A percentile compares a stretch with the other conserved stretches of the same genome.
Conservation (phyloP, 1,284 basidiomycete genomes). For the Abortiporus biennis region DNA sequence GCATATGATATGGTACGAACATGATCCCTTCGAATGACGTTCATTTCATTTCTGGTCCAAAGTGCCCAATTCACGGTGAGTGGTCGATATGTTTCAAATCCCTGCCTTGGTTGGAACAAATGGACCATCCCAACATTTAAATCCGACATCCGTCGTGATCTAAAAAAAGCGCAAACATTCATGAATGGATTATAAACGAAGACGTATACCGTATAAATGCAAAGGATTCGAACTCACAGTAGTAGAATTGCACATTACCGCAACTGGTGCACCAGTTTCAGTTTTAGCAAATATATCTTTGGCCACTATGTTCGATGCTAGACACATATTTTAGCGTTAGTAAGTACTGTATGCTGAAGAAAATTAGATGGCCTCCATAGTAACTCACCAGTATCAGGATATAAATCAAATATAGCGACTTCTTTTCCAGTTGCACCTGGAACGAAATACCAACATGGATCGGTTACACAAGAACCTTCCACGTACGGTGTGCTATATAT, state of each 20-base stretch:
- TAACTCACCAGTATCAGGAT: conserved; percentile 44
- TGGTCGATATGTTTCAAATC: too few species aligned
- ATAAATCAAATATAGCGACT: conserved; percentile 51
- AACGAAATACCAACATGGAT: conserved; percentile 55
- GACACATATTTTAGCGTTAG: conserved; percentile 2
- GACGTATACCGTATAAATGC: too few species aligned
- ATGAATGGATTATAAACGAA: not conserved
- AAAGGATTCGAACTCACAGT: conserved; percentile 34
- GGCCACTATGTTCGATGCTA: conserved; percentile 42
- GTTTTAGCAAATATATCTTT: conserved; percentile 42
- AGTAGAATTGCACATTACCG: conserved; percentile 49
- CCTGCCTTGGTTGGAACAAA: conserved; percentile 30
- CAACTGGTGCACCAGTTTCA: conserved; percentile 33
- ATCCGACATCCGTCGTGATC: conserved; percentile 47
- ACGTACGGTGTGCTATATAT: conserved; percentile 41
- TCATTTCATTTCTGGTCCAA: too few species aligned
- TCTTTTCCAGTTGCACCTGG: conserved; percentile 50
- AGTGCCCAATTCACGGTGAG: too few species aligned
- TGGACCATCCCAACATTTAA: conserved; percentile 46
- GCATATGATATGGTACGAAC: too few species aligned
- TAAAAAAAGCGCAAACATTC: conserved; percentile 13
- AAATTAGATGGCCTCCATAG: too few species aligned
- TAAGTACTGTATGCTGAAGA: not conserved
- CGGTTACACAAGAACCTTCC: conserved; percentile 50
- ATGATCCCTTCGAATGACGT: too few species aligned